These are phyloP conservation scores for Trichosporon coremiiforme DNA, from an alignment of 1,284 basidiomycete genomes.

Conservation along the genomic window DNA sequence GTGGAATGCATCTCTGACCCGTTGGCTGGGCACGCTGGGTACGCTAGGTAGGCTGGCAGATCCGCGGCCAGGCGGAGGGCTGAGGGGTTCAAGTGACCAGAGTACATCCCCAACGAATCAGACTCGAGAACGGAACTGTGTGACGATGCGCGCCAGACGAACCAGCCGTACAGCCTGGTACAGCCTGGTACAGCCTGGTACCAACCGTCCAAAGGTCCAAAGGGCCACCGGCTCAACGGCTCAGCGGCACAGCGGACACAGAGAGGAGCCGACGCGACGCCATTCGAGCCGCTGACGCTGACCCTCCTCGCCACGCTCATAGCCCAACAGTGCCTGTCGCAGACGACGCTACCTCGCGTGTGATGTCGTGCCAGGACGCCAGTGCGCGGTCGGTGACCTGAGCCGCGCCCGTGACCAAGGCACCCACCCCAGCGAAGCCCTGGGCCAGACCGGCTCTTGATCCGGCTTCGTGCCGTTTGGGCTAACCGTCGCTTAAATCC, in stretches of 20 bases:
- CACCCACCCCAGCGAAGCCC: background rate
- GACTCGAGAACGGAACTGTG: background rate
- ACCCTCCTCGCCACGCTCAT: background rate
- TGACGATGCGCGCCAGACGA: background rate
- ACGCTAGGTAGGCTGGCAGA: background rate
- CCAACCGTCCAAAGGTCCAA: background rate
- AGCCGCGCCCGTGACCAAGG: background rate
- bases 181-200: no score
- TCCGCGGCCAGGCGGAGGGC: background rate
- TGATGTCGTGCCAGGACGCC: background rate
- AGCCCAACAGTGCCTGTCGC: background rate
- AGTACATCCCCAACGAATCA: conserved; percentile 5
- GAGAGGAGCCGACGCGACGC: background rate
- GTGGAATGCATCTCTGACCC: background rate
- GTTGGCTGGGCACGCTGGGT: background rate
- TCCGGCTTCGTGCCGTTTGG: background rate
- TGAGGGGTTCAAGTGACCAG: background rate
- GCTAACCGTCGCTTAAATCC: background rate
- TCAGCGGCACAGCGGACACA: background rate
- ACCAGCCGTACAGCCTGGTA: background rate
- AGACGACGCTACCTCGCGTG: background rate
- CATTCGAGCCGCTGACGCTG: background rate
- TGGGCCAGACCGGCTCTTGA: background rate
- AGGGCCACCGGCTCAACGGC: no score
- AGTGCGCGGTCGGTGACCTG: background rate